Conservation (phyloP, 495 filamentous ascomycete species). For the Xylaria nigripes region DNA sequence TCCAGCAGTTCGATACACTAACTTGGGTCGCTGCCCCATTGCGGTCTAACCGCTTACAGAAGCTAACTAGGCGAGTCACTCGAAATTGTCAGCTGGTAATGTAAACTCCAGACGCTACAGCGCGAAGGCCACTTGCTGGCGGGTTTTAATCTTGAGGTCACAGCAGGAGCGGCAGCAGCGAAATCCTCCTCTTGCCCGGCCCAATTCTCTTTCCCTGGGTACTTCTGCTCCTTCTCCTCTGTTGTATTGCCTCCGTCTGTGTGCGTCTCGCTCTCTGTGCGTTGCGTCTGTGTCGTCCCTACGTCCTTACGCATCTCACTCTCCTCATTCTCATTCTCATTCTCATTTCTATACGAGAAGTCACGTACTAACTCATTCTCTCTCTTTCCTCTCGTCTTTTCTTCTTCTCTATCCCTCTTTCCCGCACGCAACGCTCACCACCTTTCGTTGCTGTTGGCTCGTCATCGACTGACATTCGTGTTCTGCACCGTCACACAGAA, state of each 20-base stretch:
- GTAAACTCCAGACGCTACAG: background rate
- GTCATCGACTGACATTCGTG: background rate
- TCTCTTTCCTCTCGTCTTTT: background rate
- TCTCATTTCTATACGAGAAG: too few relatives aligned
- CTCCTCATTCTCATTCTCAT: background rate
- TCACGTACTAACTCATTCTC: background rate
- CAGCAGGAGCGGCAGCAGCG: background rate
- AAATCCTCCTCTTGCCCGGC: background rate
- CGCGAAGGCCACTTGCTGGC: background rate
- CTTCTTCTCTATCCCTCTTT: background rate
- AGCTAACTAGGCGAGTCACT: background rate
- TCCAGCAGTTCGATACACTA: background rate
- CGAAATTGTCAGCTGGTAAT: background rate
- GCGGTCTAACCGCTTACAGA: background rate
- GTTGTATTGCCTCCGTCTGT: too few relatives aligned
- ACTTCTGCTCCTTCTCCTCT: background rate
- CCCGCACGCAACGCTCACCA: conserved; percentile 3
- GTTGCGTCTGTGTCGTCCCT: too few relatives aligned
- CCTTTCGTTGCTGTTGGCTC: conserved; percentile 11
- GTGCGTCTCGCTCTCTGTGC: too few relatives aligned
- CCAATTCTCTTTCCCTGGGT: background rate
- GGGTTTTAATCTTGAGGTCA: background rate
- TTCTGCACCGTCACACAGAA: conserved; percentile 26
- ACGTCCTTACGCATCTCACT: too few relatives aligned
- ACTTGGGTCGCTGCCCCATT: too few relatives aligned